phyloP scores from a whole-genome alignment of 805 yeast species.

The Barnettozyma wickerhamii region DNA sequence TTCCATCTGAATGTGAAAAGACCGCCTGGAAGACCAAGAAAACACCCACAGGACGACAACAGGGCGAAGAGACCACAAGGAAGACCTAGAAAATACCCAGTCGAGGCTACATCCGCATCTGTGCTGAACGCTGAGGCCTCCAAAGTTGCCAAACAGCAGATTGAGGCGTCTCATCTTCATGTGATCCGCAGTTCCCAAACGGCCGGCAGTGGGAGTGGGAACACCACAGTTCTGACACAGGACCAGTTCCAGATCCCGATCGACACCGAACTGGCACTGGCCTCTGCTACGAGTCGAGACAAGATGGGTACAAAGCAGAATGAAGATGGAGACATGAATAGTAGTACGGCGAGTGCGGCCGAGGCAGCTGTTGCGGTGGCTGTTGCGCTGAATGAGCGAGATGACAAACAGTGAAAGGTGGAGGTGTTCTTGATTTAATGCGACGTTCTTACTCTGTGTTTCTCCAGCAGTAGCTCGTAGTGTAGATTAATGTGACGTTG shows the following conservation, averaged over 20 bases:
- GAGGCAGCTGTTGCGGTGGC: conserved; percentile 9
- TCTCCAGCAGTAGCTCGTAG: not conserved
- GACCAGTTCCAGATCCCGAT: conserved; percentile 4
- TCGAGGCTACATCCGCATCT: conserved; percentile 9
- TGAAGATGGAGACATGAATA: no score
- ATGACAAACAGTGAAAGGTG: no score
- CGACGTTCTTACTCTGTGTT: not conserved
- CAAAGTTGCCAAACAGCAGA: conserved; percentile 2
- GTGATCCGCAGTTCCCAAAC: no score
- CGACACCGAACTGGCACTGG: conserved; percentile 7
- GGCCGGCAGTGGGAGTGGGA: no score
- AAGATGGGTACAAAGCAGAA: conserved; percentile 14
- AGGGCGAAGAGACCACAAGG: conserved; percentile 31
- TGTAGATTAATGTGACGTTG: no score
- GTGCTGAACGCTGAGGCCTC: not conserved
- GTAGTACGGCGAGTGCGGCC: no score
- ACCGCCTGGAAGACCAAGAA: conserved; percentile 48
- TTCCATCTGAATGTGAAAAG: conserved; percentile 29
- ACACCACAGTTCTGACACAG: no score
- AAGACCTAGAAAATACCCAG: conserved; percentile 25
- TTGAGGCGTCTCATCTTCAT: not conserved
- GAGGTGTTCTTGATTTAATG: no score
- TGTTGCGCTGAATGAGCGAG: conserved; percentile 9
- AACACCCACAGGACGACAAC: conserved; percentile 42
- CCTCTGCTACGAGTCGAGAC: conserved; percentile 4